These are phyloP conservation scores for Dothideomycetes sp. DNA, from an alignment of 2,329 filamentous ascomycete genomes.

Conservation along the genomic window DNA sequence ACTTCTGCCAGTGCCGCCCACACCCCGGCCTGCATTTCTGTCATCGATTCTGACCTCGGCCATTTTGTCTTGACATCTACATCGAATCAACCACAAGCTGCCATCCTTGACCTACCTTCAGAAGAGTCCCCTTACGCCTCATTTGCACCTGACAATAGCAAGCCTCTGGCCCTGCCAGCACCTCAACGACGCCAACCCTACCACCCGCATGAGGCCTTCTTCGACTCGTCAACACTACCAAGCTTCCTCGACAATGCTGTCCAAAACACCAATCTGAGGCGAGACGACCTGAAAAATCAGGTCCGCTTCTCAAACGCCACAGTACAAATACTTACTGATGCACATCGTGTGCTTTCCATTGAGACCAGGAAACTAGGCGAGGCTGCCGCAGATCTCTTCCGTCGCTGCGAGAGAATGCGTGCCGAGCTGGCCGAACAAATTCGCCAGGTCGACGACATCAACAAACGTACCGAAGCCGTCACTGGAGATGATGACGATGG, in stretches of 20 bases:
- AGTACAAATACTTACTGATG: conserved; percentile 61
- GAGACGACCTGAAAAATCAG: conserved; percentile 55
- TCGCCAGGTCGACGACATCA: conserved; percentile 55
- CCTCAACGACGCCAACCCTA: conserved; percentile 58
- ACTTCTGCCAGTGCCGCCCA: conserved; percentile 32
- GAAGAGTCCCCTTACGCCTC: conserved; percentile 16
- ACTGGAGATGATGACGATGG: conserved; percentile 49
- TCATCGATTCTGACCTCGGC: conserved; percentile 49
- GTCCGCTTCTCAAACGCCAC: conserved; percentile 62
- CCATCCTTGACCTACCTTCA: conserved; percentile 41
- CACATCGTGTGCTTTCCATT: conserved; percentile 59
- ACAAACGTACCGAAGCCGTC: conserved; percentile 56
- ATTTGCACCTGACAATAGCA: conserved; percentile 11
- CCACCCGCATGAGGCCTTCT: conserved; percentile 53
- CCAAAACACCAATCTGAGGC: conserved; percentile 46
- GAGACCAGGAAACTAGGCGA: conserved; percentile 61
- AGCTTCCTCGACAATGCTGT: conserved; percentile 47
- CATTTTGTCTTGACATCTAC: conserved; percentile 47
- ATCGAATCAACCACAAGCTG: conserved; percentile 41
- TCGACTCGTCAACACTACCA: conserved; percentile 48
- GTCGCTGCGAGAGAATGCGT: conserved; percentile 59
- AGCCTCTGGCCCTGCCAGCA: conserved; percentile 29
- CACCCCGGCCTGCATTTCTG: conserved; percentile 34
- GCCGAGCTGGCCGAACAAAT: conserved; percentile 61
- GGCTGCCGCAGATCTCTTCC: conserved; percentile 64